Conservation (phyloP, 352 stramenopile genomes). For the Phytophthora nicotianae region DNA sequence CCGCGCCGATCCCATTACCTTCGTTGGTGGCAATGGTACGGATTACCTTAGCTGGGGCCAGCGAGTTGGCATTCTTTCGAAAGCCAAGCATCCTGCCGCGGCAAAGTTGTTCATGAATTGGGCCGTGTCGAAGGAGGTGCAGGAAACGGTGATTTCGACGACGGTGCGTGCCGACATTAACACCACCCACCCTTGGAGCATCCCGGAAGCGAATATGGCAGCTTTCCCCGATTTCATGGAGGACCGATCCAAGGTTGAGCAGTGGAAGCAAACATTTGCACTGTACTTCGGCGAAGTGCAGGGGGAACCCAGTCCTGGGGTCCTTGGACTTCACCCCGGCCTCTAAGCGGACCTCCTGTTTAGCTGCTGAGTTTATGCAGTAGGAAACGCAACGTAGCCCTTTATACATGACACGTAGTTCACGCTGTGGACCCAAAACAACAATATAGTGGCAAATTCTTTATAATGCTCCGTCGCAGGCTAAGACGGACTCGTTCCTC, state of each 20-base stretch:
- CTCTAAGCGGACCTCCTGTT: constrained; percentile 12
- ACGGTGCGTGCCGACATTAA: constrained; percentile 51
- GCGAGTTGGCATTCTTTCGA: constrained; percentile 54
- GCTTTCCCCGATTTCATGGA: constrained; percentile 54
- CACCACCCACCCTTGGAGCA: constrained; percentile 34
- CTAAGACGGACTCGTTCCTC: too few relatives aligned
- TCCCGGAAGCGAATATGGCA: constrained; percentile 35
- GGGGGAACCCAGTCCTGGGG: constrained; percentile 40
- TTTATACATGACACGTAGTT: too few relatives aligned
- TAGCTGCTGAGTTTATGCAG: neutral
- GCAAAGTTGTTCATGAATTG: constrained; percentile 72
- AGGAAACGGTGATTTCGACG: constrained; percentile 29
- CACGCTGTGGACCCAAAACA: too few relatives aligned
- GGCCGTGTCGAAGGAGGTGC: constrained; percentile 42
- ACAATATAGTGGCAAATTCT: too few relatives aligned
- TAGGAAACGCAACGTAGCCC: too few relatives aligned
- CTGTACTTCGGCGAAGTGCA: constrained; percentile 43
- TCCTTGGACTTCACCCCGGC: constrained; percentile 51
- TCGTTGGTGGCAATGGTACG: constrained; percentile 30
- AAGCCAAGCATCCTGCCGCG: constrained; percentile 50
- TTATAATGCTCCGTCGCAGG: too few relatives aligned
- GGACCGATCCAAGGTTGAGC: constrained; percentile 50
- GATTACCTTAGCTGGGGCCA: constrained; percentile 53
- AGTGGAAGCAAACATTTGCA: constrained; percentile 47
- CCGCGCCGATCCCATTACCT: constrained; percentile 7